phyloP scores from a whole-genome alignment of 805 yeast genomes.

The Pichia occidentalis region DNA sequence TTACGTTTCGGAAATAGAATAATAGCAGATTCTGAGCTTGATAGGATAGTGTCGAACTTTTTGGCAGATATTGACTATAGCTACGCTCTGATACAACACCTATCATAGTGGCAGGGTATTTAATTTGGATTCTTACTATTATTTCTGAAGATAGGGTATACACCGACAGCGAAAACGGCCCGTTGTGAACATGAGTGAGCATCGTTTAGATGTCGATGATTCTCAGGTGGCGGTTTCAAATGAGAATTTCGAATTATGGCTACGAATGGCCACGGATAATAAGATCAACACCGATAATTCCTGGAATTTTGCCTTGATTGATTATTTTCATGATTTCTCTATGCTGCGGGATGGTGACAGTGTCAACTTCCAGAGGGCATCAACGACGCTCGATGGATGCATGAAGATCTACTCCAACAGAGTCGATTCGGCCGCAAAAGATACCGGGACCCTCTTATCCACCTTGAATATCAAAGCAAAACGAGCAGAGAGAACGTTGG shows the following conservation, averaged over 20 bases:
- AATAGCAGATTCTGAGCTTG: too few species aligned
- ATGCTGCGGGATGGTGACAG: conserved; percentile 68
- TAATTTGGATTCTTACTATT: too few species aligned
- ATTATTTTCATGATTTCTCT: conserved; percentile 80
- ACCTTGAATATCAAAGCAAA: conserved; percentile 33
- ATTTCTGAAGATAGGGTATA: too few species aligned
- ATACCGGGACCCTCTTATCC: conserved; percentile 69
- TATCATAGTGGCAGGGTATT: too few species aligned
- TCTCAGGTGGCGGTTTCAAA: conserved; percentile 21
- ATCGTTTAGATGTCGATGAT: too few species aligned
- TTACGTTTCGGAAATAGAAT: too few species aligned
- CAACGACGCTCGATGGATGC: conserved; percentile 90
- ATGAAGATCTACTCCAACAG: conserved; percentile 87
- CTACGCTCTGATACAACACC: too few species aligned
- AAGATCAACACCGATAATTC: conserved; percentile 79
- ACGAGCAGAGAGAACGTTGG: too few species aligned
- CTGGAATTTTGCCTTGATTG: conserved; percentile 88
- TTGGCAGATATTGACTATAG: too few species aligned
- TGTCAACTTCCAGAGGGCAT: conserved; percentile 84
- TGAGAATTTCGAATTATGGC: conserved; percentile 72
- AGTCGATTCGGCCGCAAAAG: conserved; percentile 86
- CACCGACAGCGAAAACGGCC: too few species aligned
- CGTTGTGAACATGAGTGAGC: too few species aligned
- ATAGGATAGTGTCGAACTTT: too few species aligned
- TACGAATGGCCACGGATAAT: conserved; percentile 74